phyloP scores from a whole-genome alignment of 192 early-diverging fungal species.

The Gonapodya prolifera region DNA sequence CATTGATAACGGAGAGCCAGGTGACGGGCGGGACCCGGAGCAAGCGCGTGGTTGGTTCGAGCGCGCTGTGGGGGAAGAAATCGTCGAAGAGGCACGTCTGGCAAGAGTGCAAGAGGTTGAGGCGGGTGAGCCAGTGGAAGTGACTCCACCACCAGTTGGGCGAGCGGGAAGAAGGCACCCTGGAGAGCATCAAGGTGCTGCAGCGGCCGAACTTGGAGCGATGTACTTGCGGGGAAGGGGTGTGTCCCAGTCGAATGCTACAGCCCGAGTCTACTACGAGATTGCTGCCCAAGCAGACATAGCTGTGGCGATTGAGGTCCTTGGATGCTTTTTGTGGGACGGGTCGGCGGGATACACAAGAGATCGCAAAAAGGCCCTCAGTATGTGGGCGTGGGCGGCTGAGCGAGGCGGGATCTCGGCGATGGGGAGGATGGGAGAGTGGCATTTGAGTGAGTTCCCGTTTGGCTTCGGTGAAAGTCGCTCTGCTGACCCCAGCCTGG shows the following conservation, averaged over 20 bases:
- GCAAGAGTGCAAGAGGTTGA: constrained; percentile 43
- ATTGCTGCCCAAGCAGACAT: constrained; percentile 31
- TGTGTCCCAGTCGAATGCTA: constrained; percentile 33
- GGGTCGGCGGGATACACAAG: constrained; percentile 39
- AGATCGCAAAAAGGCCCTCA: constrained; percentile 43
- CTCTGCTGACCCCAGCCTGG: too few relatives aligned
- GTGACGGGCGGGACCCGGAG: background rate
- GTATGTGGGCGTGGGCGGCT: constrained; percentile 56
- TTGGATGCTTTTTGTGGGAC: constrained; percentile 71
- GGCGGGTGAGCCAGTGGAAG: background rate
- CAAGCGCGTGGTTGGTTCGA: background rate
- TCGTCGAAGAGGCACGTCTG: constrained; percentile 18
- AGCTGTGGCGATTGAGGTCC: constrained; percentile 32
- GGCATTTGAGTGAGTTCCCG: constrained; percentile 20
- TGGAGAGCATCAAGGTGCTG: constrained; percentile 17
- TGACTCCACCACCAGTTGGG: constrained; percentile 8
- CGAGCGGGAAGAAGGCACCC: constrained; percentile 10
- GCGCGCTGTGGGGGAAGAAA: constrained; percentile 10
- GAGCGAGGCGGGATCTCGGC: constrained; percentile 46
- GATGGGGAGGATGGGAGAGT: constrained; percentile 55
- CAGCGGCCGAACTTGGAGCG: constrained; percentile 65
- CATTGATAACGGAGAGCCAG: constrained; percentile 1
- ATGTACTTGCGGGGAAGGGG: constrained; percentile 94
- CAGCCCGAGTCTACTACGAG: constrained; percentile 68
- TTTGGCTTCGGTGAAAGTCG: too few relatives aligned